Base-by-base conservation (phyloP, 768 basidiomycete species). In the Nidularia pulvinata region DNA sequence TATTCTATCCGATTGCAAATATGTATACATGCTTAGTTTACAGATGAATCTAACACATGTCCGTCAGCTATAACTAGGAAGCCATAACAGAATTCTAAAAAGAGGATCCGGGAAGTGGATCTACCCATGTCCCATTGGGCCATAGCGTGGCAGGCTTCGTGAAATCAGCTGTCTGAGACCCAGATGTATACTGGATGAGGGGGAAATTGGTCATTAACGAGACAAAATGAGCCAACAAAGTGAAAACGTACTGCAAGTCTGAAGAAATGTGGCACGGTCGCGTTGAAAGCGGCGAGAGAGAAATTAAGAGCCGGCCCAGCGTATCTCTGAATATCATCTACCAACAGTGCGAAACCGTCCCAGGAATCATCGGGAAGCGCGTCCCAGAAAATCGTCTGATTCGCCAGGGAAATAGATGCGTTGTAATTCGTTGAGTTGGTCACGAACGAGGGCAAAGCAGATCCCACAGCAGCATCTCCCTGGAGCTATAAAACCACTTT, bases 251-350 rank as follows among this genome's bases (percentile, higher is more conserved):
- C 89, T 16, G 89, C 91, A 53, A 90, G 75, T 59, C 91, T 77
- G 69, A 93, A 91, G 75, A 88, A 91, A 64, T 88, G 93, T 0
- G 85, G 84, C 10, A 93, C 59, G 16, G 73, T 75, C 1, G 74
- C 63, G 49, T 88, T 77, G 49, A 93, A 74, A 13, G 79, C 77
- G 19, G 76, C 77, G n/a, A 93, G 74, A 14, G 86, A 84, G 64
- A 81, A 92, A 60, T 90, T 90, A 47, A 90, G 71, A 4, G 82
- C 84, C 11, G 73, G 67, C 7, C 93, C 91, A n/a, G 77, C 66
- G 62, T 88, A 93, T 58, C 87, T 77, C 65, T 92, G 84, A 0
- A 95, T 92, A 59, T 95, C 93, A 63, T 95, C 91, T n/a, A 93
- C 81, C 11, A 95, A 75, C 25, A 95, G 77, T 0, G 83, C 73